Evolutionary conservation across 1,139 yeast species (phyloP), one percentile per base, ranked within the genome.

Genomic region (Diutina siamensis): DNA sequence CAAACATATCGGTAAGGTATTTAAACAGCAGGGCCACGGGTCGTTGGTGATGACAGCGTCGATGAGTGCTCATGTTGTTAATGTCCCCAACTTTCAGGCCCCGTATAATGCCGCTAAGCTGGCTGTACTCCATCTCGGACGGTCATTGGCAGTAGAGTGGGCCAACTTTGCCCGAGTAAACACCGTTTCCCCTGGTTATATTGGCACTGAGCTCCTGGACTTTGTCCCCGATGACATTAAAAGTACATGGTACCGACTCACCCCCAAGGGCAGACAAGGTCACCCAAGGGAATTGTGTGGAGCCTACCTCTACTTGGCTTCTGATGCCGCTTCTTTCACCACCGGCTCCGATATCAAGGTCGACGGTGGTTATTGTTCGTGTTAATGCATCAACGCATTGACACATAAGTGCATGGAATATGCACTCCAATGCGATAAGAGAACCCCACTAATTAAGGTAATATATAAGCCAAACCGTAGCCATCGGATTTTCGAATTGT

Each of bases 21-120:
- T 68, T 61, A 60, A 61, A 52, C 52, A 58, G 45, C 69, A 67
- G 53, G 71, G 71, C 31, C 57, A 56, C 40, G 75, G 84, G 33
- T 69, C 79, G n/a, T 61, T 76, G 51, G 67, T 78, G 50, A 75
- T 76, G 67, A 75, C 80, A 44, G 81, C 81, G 9, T 74, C 80
- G 46, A 77, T 77, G 80, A 76, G 83, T 35, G 83, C 77, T 40
- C 74, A 75, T 56, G 76, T 78, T 55, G 83, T 76, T 53, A 78
- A 78, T 61, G 76, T 76, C 57, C 84, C 84, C 44, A 80, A 78
- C 59, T 76, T 76, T 46, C 83, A 78, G 61, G 68, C 76, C 47
- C 74, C 74, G 21, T 76, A 75, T 67, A 76, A 76, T 56, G 80
- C 76, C 40, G 73, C 64, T 46, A 61, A 61, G 55, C 64, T 64